phyloP scores from a whole-genome alignment of 2,329 filamentous ascomycete species.

The Cladosporium sp. region DNA sequence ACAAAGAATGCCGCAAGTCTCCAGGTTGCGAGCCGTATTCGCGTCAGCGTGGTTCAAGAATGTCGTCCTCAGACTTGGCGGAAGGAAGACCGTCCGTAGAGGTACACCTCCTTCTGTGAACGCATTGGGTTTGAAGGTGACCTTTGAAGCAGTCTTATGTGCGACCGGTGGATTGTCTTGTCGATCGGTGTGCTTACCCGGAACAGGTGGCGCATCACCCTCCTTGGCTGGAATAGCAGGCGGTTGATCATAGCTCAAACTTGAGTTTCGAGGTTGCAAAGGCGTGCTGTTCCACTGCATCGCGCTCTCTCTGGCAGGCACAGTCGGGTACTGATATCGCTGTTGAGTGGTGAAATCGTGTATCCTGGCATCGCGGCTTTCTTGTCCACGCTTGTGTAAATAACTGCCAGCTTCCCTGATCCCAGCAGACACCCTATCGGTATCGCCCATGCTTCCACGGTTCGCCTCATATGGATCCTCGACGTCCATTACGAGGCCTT shows the following conservation, averaged over 20 bases:
- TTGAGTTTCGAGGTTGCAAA: slow-evolving; percentile 16
- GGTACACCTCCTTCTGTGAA: slow-evolving; percentile 87
- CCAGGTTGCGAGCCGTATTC: slow-evolving; percentile 78
- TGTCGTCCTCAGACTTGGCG: slow-evolving; percentile 64
- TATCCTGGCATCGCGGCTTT: slow-evolving; percentile 4
- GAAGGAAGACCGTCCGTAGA: slow-evolving; percentile 83
- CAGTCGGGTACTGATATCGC: slow-evolving; percentile 40
- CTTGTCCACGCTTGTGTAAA: slow-evolving; percentile 16
- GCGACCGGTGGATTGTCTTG: not conserved
- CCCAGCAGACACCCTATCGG: slow-evolving; percentile 15
- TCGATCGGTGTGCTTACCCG: not conserved
- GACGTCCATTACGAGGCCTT: slow-evolving; percentile 22
- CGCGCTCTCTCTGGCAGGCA: slow-evolving; percentile 38
- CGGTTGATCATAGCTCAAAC: not conserved
- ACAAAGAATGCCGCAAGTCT: slow-evolving; percentile 93
- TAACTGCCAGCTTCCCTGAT: slow-evolving; percentile 24
- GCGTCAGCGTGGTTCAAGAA: slow-evolving; percentile 71
- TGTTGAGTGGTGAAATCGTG: slow-evolving; percentile 3
- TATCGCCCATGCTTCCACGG: slow-evolving; percentile 2
- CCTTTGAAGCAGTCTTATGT: not conserved
- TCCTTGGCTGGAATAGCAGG: slow-evolving; percentile 30
- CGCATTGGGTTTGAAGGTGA: slow-evolving; percentile 75
- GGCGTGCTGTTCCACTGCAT: slow-evolving; percentile 31
- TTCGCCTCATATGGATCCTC: slow-evolving; percentile 4
- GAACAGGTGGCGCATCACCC: not conserved